Evolutionary conservation across 306 rosid genomes (phyloP), one percentile per base, ranked within the genome.

Genomic region (Ochetophila trinervis): DNA sequence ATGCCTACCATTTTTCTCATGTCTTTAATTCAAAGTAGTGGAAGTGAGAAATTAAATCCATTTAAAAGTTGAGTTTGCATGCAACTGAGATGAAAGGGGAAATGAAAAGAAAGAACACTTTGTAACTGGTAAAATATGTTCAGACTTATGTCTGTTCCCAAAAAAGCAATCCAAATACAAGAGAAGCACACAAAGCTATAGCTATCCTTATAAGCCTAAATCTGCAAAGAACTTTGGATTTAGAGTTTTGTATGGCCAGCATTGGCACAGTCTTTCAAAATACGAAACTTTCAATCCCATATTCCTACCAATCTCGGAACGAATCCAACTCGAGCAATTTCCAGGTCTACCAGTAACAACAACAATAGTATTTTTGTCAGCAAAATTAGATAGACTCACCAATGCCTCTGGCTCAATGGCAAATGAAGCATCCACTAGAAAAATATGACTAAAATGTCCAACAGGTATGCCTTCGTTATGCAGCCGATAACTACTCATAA

Each of bases 361-460:
- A 17, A 82, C 86, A 27, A 34, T 53, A 5, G 71, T 78, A 19
- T 51, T 47, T 7, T 78, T 20, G 0, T 21, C 14, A 19, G 76
- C 67, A 13, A 82, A 74, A 60, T 68, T 67, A 50, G 76, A 61
- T 53, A 64, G 44, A 23, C 80, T 23, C 3, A 78, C 61, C 48
- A 67, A 0, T 27, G 67, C 53, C 68, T 74, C 81, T 0, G 78
- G 86, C 58, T 82, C 71, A 8, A 52, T 70, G 10, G 75, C 74
- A 15, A 63, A 57, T 6, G 73, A 71, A 55, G 80, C 73, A 74
- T 82, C 83, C 56, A 74, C 61, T 30, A 67, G 53, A 55, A 78
- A 74, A 22, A 58, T 63, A 36, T 74, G 78, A 40, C 68, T 78
- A 11, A 74, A 74, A 63, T 78, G 80, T 50, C 78, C 80, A 6